These are phyloP conservation scores for Exophiala sideris DNA, from an alignment of 2,329 filamentous ascomycete species.

Conservation along the genomic window DNA sequence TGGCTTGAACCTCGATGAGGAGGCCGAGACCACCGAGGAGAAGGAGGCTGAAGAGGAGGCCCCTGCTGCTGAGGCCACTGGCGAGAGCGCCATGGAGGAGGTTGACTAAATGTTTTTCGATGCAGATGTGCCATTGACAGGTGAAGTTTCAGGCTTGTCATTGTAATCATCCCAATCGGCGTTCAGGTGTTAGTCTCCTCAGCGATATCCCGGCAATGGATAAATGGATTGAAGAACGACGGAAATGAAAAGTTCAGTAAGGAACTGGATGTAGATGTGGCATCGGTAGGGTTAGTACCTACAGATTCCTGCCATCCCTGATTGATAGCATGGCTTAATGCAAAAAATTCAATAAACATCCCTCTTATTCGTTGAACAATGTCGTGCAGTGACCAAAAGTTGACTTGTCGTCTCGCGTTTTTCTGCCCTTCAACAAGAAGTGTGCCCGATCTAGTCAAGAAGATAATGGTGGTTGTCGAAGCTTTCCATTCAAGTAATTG, in stretches of 20 bases:
- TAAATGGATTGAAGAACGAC: conserved; percentile 22
- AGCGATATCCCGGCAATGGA: conserved; percentile 26
- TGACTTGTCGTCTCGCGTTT: no score
- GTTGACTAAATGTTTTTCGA: conserved; percentile 71
- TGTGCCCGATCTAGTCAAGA: no score
- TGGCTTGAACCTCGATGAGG: conserved; percentile 95
- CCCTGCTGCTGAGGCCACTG: conserved; percentile 61
- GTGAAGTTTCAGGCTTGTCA: conserved; percentile 10
- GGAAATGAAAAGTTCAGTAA: conserved; percentile 9
- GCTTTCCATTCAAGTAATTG: no score
- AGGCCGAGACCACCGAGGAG: conserved; percentile 67
- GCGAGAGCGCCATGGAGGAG: conserved; percentile 99
- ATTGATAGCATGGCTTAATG: conserved; percentile 7
- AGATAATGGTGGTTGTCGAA: no score
- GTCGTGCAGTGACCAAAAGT: no score
- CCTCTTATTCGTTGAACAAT: no score
- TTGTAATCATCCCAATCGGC: conserved; percentile 17
- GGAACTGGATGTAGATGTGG: conserved; percentile 9
- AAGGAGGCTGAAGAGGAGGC: conserved; percentile 51
- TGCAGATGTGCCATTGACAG: conserved; percentile 19
- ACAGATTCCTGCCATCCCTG: conserved; percentile 5
- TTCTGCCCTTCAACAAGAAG: no score
- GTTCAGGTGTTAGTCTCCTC: conserved; percentile 19
- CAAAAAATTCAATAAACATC: no score
- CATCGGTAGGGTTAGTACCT: conserved; percentile 5